Evolutionary conservation across 495 filamentous ascomycete species (phyloP), one percentile per base, ranked within the genome.

Genomic region (Aspergillus coremiiformis): DNA sequence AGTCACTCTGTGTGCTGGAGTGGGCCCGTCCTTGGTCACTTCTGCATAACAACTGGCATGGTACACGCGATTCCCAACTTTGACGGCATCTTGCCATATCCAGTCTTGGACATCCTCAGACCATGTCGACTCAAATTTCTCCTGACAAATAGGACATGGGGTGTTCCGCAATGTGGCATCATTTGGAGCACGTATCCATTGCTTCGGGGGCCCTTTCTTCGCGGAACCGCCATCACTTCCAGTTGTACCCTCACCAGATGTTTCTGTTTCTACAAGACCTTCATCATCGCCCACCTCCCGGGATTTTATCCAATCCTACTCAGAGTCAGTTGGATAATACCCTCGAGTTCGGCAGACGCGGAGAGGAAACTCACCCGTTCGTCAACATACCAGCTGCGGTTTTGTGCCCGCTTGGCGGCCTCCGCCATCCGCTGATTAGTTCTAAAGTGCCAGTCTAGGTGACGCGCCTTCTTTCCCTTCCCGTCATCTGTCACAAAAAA

Each of bases 401-500:
- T 89, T 57, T 94, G 87, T 9, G 87, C 90, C 37, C 89, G 80
- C 64, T 83, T 87, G 55, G 85, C 81, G 33, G 82, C 82, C 35
- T 97, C 92, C 5, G 81, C 80, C 72, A 93, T 85, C 21, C 91
- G 86, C 65, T 89, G 87, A 63, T 96, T 92, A 2, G 92, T 92
- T 24, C 84, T 80, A 73, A 98, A 98, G 66, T 98, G 93, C 93
- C 92, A 97, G 65, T 98, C 93, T 66, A 96, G 78, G 70, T 98
- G 93, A 1, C 86, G 81, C n/a, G 85, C 85, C 69, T 97, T 97
- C 69, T 84, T 84, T 60, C 81, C 79, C 54, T 82, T 86, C 23
- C 90, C 92, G 56, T 89, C 80, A 39, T 87, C 85, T 21, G 84
- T 85, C 19, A 80, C 75, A 27, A 75, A 74, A 63, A 97, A 98